Evolutionary conservation across 352 stramenopile species (phyloP).

Genomic region (Phytophthora fragariaefolia): DNA sequence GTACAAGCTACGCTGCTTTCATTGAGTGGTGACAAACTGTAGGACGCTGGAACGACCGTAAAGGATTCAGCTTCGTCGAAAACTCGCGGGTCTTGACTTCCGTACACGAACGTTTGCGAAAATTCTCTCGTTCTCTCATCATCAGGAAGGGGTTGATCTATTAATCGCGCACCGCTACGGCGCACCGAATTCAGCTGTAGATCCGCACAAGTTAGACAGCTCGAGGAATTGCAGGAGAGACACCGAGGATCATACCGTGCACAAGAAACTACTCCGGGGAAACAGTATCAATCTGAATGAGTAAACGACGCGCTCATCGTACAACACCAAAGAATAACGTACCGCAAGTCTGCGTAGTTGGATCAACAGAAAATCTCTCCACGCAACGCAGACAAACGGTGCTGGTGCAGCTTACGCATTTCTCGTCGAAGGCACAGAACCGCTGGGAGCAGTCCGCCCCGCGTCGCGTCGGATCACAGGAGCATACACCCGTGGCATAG

Average conservation of each 20-base stretch:
- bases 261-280: constrained; percentile 88
- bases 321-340: too few relatives aligned
- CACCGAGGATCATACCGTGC: constrained; percentile 92
- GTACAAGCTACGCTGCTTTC: constrained; percentile 60
- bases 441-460: constrained; percentile 85
- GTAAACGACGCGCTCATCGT: too few relatives aligned
- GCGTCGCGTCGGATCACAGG: constrained; percentile 69
- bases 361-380: constrained; percentile 87
- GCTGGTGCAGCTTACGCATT: constrained; percentile 89
- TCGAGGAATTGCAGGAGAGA: constrained; percentile 72
- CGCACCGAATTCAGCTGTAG: constrained; percentile 91
- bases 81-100: constrained; percentile 83
- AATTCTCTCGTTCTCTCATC: constrained; percentile 93
- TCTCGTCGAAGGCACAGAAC: constrained; percentile 77
- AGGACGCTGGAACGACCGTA: constrained; percentile 46
- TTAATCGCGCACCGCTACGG: constrained; percentile 81
- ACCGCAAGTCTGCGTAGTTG: constrained; percentile 75
- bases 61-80: constrained; percentile 95
- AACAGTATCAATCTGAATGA: neutral
- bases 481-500: constrained; percentile 89
- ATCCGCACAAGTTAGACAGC: constrained; percentile 92
- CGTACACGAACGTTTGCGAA: constrained; percentile 91
- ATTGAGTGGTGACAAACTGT: constrained; percentile 45
- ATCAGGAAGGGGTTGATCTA: constrained; percentile 74
- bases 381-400: constrained; percentile 84